Evolutionary conservation across 306 rosid species (phyloP), one percentile per base, ranked within the genome.

Genomic region (Citrullus colocynthis): DNA sequence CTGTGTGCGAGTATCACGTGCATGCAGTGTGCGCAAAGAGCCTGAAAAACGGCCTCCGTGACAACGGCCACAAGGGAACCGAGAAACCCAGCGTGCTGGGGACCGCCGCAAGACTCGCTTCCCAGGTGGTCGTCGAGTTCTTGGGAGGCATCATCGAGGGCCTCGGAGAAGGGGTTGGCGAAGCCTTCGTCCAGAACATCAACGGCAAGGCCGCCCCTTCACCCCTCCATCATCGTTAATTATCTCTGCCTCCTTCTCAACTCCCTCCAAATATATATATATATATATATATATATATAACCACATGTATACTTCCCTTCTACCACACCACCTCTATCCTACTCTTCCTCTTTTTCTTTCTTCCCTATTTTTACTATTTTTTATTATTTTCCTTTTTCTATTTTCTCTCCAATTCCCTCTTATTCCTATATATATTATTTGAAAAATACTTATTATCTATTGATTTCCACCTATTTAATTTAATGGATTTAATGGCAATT

Each of bases 1-100:
- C 83, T 1, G 79, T 71, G 9, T 95, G 98, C 12, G 88, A 88
- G 4, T 95, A 92, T 73, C 82, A 87, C 48, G 78, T 92, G 30
- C 98, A 95, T 32, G 93, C 96, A 0, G 81, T 78, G 10, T 95
- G 98, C 9, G 97, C 97, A 0, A 95, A 95, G 88, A 64, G 66
- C 45, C 73, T 83, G 85, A 80, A 87, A 7, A 95, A 95, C 52
- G 98, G 98, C 2, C 88, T 95, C 51, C 86, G 74, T 0, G 92
- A 88, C 32, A 87, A 89, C 34, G 92, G 93, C 20, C 74, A 81
- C 62, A 88, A 79, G 39, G 80, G 54, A 32, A 82, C 60, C 1
- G 91, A 84, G 14, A 92, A 92, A 81, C 67, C 88, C 1, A 87
- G 89, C 54, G 57, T 79, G 85, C 70, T 92, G 2, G 88, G 93